These are phyloP conservation scores for Euphorbia pulcherrima DNA, from an alignment of 345 rosid species.

Conservation along the genomic window DNA sequence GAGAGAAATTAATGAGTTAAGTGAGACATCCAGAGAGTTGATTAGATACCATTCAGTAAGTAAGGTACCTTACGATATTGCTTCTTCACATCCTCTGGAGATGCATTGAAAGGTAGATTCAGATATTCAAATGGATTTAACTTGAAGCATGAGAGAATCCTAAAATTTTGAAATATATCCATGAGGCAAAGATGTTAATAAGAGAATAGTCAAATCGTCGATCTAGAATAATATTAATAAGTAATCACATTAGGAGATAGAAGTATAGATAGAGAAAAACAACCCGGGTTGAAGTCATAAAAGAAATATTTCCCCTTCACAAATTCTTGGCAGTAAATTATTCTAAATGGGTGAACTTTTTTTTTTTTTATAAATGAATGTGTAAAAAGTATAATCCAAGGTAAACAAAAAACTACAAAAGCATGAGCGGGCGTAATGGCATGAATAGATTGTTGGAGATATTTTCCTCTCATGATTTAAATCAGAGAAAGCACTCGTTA, in stretches of 20 bases:
- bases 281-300: neutral
- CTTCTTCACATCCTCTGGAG: slow-evolving; percentile 68
- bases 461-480: neutral
- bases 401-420: neutral
- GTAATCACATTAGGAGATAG: neutral
- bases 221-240: neutral
- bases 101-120: slow-evolving; percentile 66
- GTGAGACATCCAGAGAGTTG: neutral
- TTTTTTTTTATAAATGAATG: neutral
- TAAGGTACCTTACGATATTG: slow-evolving; percentile 86
- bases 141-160: slow-evolving; percentile 98
- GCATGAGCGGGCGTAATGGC: neutral
- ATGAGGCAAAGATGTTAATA: neutral
- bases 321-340: neutral
- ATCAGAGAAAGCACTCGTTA: no score
- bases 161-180: slow-evolving; percentile 16
- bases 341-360: neutral
- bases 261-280: neutral
- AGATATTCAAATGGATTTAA: slow-evolving; percentile 88
- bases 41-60: neutral
- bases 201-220: neutral
- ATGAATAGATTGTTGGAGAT: neutral
- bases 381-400: neutral
- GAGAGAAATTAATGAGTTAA: neutral
- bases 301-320: neutral